Base-by-base conservation (phyloP, 2,329 filamentous ascomycete species). In the Ceratocystiopsis sp. region DNA sequence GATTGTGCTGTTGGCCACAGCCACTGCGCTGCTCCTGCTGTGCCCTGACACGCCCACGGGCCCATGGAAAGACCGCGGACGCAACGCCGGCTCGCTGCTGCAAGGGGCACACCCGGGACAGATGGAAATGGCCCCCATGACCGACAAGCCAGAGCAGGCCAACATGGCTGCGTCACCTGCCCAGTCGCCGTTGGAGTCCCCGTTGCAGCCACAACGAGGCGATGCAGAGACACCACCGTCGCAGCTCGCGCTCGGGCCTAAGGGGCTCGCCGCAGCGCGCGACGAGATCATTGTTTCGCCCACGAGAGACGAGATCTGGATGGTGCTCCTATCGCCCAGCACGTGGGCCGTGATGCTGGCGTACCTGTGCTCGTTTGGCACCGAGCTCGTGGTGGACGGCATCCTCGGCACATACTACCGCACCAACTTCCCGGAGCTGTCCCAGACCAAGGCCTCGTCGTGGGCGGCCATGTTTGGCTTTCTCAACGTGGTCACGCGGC, bases 21-120 rank as follows among this genome's bases (percentile, higher is more conserved):
- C 78, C 13, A 53, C 82, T n/a, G 62, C 66, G 15, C 78, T 93
- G 62, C 59, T 93, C 4, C 55, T 85, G 19, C 62, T 84, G 14
- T 87, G 83, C 54, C 75, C 82, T 2, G 86, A 95, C 55, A 87
- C 84, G 0, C 86, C 86, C 0, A 81, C 75, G 0, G 86, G 87
- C 33, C 77, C 75, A 50, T 94, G 86, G 86, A 71, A 73, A 8
- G 79, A 89, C 35, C 75, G 84, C 29, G 68, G 75, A 8, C 10
- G 25, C 25, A 29, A 29, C 25, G 25, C 25, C 5, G 25, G 2
- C 7, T 8, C 25, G 9, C 4, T 29, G 4, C 25, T 29, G 5
- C 25, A 8, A 4, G 19, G 7, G 19, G 19, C 19, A 21, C 19
- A 21, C 19, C 19, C 4, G 19, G 4, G 7, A 21, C 19, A 21